Evolutionary conservation across 768 basidiomycete species (phyloP).

Genomic region (Pleurotus platypus): DNA sequence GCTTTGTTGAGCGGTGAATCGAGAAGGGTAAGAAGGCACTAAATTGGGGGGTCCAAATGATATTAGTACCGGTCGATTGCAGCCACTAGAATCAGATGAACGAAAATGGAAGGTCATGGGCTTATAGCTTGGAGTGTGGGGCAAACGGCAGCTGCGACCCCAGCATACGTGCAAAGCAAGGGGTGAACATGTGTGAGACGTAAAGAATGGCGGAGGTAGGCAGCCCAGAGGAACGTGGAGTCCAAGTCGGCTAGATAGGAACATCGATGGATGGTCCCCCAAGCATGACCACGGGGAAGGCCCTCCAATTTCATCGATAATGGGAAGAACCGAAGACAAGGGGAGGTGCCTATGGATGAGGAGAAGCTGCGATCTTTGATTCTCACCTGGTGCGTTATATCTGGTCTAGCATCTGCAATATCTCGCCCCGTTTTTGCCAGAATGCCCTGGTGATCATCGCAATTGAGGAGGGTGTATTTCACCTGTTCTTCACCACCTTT

Average conservation of each 20-base stretch:
- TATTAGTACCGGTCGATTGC: too few species aligned
- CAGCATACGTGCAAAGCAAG: not conserved
- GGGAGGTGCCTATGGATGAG: not conserved
- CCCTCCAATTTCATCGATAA: slow-evolving; percentile 3
- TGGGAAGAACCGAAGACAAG: slow-evolving; percentile 9
- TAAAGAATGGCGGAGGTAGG: too few species aligned
- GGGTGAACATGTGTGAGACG: not conserved
- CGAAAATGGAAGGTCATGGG: too few species aligned
- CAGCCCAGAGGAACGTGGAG: not conserved
- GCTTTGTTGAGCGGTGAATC: slow-evolving; percentile 99
- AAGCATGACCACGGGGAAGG: not conserved
- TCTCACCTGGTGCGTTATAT: slow-evolving; percentile 95
- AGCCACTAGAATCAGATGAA: too few species aligned
- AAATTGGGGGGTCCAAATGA: not conserved
- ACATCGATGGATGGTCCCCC: too few species aligned
- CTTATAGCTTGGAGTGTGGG: too few species aligned
- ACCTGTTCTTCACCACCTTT: slow-evolving; percentile 71
- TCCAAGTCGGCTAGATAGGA: not conserved
- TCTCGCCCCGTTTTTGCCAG: slow-evolving; percentile 96
- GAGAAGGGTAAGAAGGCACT: slow-evolving; percentile 94
- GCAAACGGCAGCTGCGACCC: too few species aligned
- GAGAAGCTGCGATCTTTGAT: not conserved
- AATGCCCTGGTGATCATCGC: slow-evolving; percentile 98
- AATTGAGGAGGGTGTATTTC: slow-evolving; percentile 95
- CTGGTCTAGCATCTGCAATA: slow-evolving; percentile 98